Base-by-base conservation (phyloP, 257 asterid genomes). In the Haberlea rhodopensis region DNA sequence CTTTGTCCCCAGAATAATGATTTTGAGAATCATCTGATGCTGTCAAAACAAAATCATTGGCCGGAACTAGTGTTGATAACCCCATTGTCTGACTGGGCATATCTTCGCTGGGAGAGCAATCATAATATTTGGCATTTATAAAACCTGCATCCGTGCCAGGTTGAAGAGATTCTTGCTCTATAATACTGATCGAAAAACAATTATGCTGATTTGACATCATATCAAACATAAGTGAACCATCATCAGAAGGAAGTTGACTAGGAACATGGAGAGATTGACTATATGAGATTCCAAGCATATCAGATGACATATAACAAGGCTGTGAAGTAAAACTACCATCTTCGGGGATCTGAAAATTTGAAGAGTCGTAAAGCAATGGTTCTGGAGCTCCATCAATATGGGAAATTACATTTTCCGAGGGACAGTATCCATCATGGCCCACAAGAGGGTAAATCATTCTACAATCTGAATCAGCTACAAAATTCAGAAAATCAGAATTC, bases 261-360 rank as follows among this genome's bases (percentile, higher is more conserved):
- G 82, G 68, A 73, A 62, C 66, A 37, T 76, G 67, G 60, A 46
- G 68, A 58, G 76, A 68, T 59, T 84, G 88, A 62, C 76, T 31
- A 58, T 74, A 75, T 13, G 91, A 58, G 70, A 76, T 60, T 62
- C 73, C 87, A 74, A 66, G 64, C 75, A 73, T 69, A 54, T 81
- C 79, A 27, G 87, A 62, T 21, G 72, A 69, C 63, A 53, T 34
- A 68, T 71, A 75, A 72, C 79, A 76, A 54, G 81, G 66, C 55
- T 85, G 84, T 53, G 82, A 65, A 52, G 77, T 63, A 45, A 70
- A 76, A 67, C 66, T 71, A 57, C 71, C 86, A 67, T 64, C 76
- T 71, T 73, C 83, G 72, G 85, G 80, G 66, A 79, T 74, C 79
- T 76, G 77, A 76, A 73, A 76, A 79, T 76, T 75, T 67, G 85